phyloP scores from a whole-genome alignment of 495 filamentous ascomycete species.

The Aspergillus nidulans region DNA sequence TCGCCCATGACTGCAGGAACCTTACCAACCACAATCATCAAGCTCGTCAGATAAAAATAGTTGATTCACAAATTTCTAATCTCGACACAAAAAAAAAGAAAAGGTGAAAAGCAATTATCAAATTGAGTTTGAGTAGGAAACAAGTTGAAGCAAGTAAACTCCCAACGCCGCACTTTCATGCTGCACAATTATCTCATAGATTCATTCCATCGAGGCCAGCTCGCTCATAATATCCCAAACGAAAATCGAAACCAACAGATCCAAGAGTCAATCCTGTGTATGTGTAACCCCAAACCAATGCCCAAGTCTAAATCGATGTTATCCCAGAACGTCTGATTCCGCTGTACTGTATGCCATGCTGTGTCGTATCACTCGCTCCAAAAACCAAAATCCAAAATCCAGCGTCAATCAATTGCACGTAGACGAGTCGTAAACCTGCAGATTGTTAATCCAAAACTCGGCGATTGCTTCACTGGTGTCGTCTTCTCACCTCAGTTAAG shows the following conservation, averaged over 20 bases:
- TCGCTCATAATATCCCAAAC: background rate
- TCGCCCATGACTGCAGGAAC: background rate
- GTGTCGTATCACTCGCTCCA: background rate
- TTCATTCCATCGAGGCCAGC: no score
- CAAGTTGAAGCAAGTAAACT: background rate
- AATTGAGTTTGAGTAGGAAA: background rate
- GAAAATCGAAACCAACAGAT: background rate
- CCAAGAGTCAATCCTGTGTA: background rate
- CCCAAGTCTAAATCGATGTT: background rate
- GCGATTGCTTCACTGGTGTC: background rate
- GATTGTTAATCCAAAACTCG: background rate
- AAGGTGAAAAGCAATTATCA: background rate
- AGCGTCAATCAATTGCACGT: background rate
- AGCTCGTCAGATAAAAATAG: background rate
- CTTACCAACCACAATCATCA: background rate
- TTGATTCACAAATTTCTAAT: background rate
- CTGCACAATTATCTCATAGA: background rate
- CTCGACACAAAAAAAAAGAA: background rate
- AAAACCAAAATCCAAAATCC: background rate
- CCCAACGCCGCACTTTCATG: background rate
- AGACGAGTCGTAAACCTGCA: background rate
- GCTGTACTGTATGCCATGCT: background rate
- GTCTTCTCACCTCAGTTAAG: background rate
- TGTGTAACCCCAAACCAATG: background rate
- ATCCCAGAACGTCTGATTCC: background rate